Evolutionary conservation across 495 filamentous ascomycete species (phyloP), one percentile per base, ranked within the genome.

Genomic region (Penicillium malachiteum): DNA sequence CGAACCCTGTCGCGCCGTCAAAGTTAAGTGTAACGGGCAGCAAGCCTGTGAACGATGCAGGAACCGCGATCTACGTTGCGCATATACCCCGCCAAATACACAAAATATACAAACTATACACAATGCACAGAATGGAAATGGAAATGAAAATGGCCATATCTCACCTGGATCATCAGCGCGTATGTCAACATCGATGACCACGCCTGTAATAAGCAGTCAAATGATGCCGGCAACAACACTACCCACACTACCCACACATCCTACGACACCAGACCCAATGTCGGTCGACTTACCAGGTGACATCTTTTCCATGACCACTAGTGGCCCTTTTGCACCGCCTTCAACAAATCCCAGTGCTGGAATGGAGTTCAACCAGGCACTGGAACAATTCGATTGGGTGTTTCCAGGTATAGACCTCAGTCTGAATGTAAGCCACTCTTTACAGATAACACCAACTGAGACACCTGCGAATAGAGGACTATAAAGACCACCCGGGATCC

Each of bases 21-120:
- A 57, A n/a, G 48, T 18, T 1, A 57, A 57, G 33, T 57, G 55
- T 40, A 57, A 57, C 18, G 55, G 55, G 10, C 37, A 57, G n/a
- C 40, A 16, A 38, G 31, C 7, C 16, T 57, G 55, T 30, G 48
- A 57, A 7, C 34, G 48, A 57, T 57, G 55, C 31, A 57, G 14
- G 16, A 47, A 47, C 8, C 48, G 48, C 26, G 48, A 40, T 37
- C 14, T 46, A 17, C 26, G 9, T 37, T 57, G 55, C 48, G 47
- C 13, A 52, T 52, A 52, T 26, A 16, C 38, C 0, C 38, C 26
- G n/a, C 21, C 21, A 26, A 26, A 26, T 26, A 26, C 21, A 26
- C 21, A 26, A 26, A 1, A 26, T 26, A 18, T 5, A 32, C 17
- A n/a, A 39, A 1, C 1, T 26, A 18, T 5, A 32, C 17, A n/a